Base-by-base conservation (phyloP, 179 eudicot genomes). In the Spergularia azorica region DNA sequence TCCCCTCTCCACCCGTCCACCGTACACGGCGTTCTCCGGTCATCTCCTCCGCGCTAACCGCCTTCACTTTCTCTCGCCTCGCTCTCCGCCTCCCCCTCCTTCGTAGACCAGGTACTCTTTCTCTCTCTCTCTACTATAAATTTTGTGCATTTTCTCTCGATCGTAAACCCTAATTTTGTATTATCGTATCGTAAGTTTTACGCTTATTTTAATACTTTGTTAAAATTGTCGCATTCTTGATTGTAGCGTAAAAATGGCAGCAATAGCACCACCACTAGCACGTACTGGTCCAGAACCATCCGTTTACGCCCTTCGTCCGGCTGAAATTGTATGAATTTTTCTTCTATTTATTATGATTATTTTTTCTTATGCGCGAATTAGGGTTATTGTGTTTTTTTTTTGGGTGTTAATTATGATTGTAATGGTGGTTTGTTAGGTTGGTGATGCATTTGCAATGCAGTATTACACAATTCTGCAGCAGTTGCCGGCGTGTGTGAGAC, bases 391-490 rank as follows among this genome's bases (percentile, higher is more conserved):
- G 9, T 0, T 43, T 0, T 8, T 41, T 9, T 3, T 3, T 54
- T 54, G 13, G 13, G 32, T 54, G 58, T 10, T 6, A 66, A 67
- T 63, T 16, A 2, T 80, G 77, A 32, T 60, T 18, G 7, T 73
- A 11, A 7, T 46, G n/a, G 4, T 63, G 41, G 4, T 55, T 6
- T 26, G 9, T 67, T 73, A 96, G 98, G 96, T 96, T 75, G 98
- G 94, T 14, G 85, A 90, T 74, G 98, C 97, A 26, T 96, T 96
- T 82, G 98, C 91, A 46, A 86, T 79, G 71, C 99, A 91, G 79
- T 96, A 94, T 66, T 96, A 91, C 65, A 73, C 86, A 10, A 89
- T 94, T 81, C 88, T 90, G 77, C 87, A 88, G 67, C 90, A 84
- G 52, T 90, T 98, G 32, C 97, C 98, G 6, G 89, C 54, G 54